Base-by-base conservation (phyloP, 202 grass and related monocot genomes). In the Musa balbisiana region DNA sequence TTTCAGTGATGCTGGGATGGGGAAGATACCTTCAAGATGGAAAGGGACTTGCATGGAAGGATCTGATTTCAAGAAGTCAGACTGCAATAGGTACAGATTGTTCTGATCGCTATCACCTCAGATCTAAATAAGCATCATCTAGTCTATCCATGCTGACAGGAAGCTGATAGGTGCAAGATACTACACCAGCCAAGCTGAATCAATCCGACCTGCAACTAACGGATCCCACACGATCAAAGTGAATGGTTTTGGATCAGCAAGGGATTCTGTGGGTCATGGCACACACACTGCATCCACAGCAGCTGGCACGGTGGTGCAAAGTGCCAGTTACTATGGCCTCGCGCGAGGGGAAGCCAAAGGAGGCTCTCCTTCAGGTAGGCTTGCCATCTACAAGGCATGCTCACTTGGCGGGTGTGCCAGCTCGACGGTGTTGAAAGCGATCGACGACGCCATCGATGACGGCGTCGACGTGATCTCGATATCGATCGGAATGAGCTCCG, bases 241-340 rank as follows among this genome's bases (percentile, higher is more conserved):
- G 13, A 66, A 77, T 1, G 12, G 62, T 9, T 17, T 73, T 20
- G 90, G 81, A 53, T 89, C 93, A 58, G 73, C 90, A 77, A 74
- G 88, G 22, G 93, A 97, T 83, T 80, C 86, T 0, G 93, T 91
- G 11, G 90, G 84, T 3, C 93, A 97, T 24, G 93, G 90, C 43
- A 97, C 93, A 65, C 93, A 97, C 79, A 93, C 90, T 4, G 76
- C 93, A 74, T 91, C 93, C 12, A 97, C 93, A 72, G 93, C 93
- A 33, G 88, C 79, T 0, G 93, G 93, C 52, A 71, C 90, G 67
- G 69, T 68, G 2, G 86, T 97, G 68, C 13, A 51, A 1, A 82
- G 73, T 79, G 90, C 90, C 19, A 79, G 77, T 21, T 97, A 89
- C 84, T 97, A 97, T 80, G 86, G 88, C 51, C 82, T 97, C 0